Evolutionary conservation across 257 asterid genomes (phyloP), one percentile per base, ranked within the genome.

Genomic region (Solanum chiquidenum): DNA sequence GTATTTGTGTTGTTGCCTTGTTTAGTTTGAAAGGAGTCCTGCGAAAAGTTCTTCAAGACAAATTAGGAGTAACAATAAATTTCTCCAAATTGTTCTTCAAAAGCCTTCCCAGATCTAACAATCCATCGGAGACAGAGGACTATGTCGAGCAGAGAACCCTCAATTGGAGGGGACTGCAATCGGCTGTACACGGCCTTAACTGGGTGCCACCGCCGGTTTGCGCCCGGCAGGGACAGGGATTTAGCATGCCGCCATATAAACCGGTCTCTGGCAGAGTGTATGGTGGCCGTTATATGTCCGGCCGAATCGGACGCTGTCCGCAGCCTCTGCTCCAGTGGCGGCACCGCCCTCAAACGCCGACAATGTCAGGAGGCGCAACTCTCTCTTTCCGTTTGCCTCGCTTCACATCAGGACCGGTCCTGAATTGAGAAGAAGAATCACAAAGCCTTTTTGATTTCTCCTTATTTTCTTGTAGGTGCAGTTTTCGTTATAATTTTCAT

Each of bases 161-260:
- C 74, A 55, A 4, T 25, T 52, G 62, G 12, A 40, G 64, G 84
- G 3, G 71, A 90, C 89, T 95, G 98, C 94, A 93, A 94, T 7
- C 95, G 94, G 72, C 91, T 94, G 31, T 87, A 91, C 92, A 91
- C 91, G 7, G 96, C 98, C 21, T 87, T 96, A 42, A 21, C 91
- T 76, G 94, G 93, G 25, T 96, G 98, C 92, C 95, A 96, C 94
- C 93, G 95, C 75, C 94, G 95, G 88, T 88, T 92, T 58, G 94
- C 95, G 25, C 91, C 93, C 5, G 98, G 98, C 0, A 92, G 88
- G 31, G 86, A 92, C 80, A 93, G 99, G 21, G 93, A 92, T 74
- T 91, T 95, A 44, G 98, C 98, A 11, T 95, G 99, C 93, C 96
- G 96, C 90, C 98, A 93, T 90, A 91, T 95, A 86, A 96, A 94